Evolutionary conservation across 805 yeast species (phyloP), one percentile per base, ranked within the genome.

Genomic region (Lipomyces sp.): DNA sequence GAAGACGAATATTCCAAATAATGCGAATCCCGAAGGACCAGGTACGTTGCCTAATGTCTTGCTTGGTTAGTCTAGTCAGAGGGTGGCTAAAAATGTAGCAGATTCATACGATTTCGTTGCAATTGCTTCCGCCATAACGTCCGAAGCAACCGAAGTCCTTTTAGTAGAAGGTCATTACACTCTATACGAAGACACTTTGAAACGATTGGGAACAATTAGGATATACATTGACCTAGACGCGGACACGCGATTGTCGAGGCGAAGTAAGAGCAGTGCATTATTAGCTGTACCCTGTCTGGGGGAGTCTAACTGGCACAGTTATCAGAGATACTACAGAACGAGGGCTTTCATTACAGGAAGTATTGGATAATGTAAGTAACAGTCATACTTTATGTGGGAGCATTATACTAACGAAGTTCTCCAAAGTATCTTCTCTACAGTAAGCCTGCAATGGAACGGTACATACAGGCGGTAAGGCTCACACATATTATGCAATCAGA

Each of bases 181-280:
- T 0, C 80, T 93, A 18, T 90, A 86, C 74, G 88, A 90, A 75
- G 78, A 79, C 55, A 80, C 79, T n/a, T 76, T 93, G 11, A 77
- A 89, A 45, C 79, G 80, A 10, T 67, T 83, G 73, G 87, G 94
- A 0, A 81, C 85, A 0, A 80, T 93, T 69, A 87, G 86, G 74
- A 86, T 93, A 1, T 93, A 88, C 72, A 82, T 93, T 15, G 96
- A 91, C 71, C 84, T 92, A 68, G 98, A 94, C 77, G 87, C 94
- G 0, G 98, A 93, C 76, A 86, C 89, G 6, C 79, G 97, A 62
- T 79, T 93, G 54, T 87, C 91, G 29, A 84, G 96, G 70, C 86
- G 95, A 89, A 88, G 90, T 57, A 79, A 3, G 57, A 53, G n/a
- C 29, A 0, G 29, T 37, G 48, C n/a, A 24, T n/a, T 15, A 18